These are phyloP conservation scores for Diaporthe vaccinii DNA, from an alignment of 2,329 filamentous ascomycete genomes.

Conservation along the genomic window DNA sequence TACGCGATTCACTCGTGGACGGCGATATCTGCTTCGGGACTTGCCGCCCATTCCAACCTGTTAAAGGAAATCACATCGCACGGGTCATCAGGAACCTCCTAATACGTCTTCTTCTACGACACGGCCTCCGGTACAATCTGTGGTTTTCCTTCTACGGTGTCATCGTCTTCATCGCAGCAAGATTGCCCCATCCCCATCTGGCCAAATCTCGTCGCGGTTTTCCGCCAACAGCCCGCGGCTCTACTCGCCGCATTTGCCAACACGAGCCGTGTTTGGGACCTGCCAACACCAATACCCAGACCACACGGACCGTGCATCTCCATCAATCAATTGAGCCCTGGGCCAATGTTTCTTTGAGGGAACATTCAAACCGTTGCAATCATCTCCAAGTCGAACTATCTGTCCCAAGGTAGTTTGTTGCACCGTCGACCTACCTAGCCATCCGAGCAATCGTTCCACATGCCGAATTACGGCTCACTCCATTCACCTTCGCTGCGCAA, in stretches of 20 bases:
- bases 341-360: slow-evolving; percentile 38
- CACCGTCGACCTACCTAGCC: slow-evolving; percentile 7
- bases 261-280: slow-evolving; percentile 1
- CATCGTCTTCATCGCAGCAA: neutral
- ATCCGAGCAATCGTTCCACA: slow-evolving; percentile 57
- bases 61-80: slow-evolving; percentile 9
- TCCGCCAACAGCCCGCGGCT: slow-evolving; percentile 30
- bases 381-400: slow-evolving; percentile 27
- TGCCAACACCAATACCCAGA: neutral
- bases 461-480: slow-evolving; percentile 81
- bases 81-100: slow-evolving; percentile 2
- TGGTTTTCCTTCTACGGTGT: neutral
- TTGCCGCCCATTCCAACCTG: neutral
- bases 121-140: neutral
- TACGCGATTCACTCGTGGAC: slow-evolving; percentile 16
- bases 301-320: slow-evolving; percentile 15
- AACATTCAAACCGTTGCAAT: neutral
- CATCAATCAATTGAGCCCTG: slow-evolving; percentile 12
- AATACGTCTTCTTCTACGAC: slow-evolving; percentile 10
- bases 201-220: slow-evolving; percentile 18
- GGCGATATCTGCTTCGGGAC: slow-evolving; percentile 15
- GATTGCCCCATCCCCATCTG: neutral
- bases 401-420: slow-evolving; percentile 12
- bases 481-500: slow-evolving; percentile 82
- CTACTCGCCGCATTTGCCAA: slow-evolving; percentile 18